Percentiles rank a stretch among this genome's conserved stretches.
These are phyloP conservation scores for Hypoxylon fuscum DNA, from an alignment of 495 filamentous ascomycete species.

Conservation along the genomic window DNA sequence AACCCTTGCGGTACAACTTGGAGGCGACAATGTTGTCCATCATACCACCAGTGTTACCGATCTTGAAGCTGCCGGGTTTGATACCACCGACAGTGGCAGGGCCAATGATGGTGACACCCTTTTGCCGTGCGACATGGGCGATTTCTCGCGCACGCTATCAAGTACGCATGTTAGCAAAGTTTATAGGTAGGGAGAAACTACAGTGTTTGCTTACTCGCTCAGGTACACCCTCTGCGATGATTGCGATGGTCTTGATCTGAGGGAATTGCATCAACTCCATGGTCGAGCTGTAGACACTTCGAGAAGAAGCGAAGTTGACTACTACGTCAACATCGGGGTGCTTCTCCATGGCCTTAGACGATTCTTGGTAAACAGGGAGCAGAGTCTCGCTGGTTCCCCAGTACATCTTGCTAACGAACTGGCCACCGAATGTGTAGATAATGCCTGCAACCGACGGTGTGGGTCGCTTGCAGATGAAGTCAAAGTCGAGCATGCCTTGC, in stretches of 20 bases:
- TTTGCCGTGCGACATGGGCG: constrained; percentile 91
- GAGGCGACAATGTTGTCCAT: constrained; percentile 99
- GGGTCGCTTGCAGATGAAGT: constrained; percentile 99
- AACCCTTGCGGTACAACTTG: constrained; percentile 99
- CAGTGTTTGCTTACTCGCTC: constrained; percentile 76
- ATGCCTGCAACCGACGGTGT: constrained; percentile 98
- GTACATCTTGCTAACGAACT: constrained; percentile 99
- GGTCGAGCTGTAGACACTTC: constrained; percentile 96
- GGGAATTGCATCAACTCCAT: constrained; percentile 98
- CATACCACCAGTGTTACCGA: constrained; percentile 99
- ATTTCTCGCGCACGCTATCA: constrained; percentile 93
- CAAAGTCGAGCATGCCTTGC: constrained; percentile 99
- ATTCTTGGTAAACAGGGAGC: constrained; percentile 96
- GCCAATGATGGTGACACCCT: constrained; percentile 98
- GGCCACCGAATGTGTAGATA: constrained; percentile 99
- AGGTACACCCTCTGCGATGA: constrained; percentile 98
- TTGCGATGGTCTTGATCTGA: constrained; percentile 97
- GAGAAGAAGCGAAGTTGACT: constrained; percentile 99
- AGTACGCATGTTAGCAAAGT: constrained; percentile 35
- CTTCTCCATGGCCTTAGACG: constrained; percentile 93
- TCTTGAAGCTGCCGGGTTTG: constrained; percentile 99
- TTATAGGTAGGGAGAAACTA: not conserved
- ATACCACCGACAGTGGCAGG: constrained; percentile 98
- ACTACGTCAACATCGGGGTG: constrained; percentile 96
- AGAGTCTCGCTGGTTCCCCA: constrained; percentile 99